Evolutionary conservation across 306 rosid genomes (phyloP).

Genomic region (Luffa acutangula): DNA sequence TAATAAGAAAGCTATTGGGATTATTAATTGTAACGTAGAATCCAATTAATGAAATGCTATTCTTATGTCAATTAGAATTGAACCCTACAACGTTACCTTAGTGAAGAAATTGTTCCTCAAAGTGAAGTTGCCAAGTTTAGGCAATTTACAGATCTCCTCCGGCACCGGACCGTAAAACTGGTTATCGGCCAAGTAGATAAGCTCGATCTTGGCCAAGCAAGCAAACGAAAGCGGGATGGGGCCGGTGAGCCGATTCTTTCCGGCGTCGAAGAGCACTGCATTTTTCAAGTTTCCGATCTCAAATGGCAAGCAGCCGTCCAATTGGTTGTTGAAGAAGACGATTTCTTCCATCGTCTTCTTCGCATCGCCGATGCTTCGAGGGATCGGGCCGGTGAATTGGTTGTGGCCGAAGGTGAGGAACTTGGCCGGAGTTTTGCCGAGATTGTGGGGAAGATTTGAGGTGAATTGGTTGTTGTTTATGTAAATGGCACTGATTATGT

Average conservation of each 20-base stretch:
- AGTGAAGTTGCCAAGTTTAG: conserved; percentile 21
- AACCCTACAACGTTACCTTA: not conserved
- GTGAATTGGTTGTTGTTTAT: conserved; percentile 47
- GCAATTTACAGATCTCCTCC: conserved; percentile 42
- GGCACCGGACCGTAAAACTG: conserved; percentile 45
- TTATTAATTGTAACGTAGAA: too few species aligned
- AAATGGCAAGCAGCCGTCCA: conserved; percentile 54
- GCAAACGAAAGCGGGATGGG: conserved; percentile 66
- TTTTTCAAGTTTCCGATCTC: conserved; percentile 49
- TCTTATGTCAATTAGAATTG: too few species aligned
- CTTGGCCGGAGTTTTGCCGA: conserved; percentile 47
- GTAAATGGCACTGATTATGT: conserved; percentile 54
- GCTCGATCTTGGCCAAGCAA: conserved; percentile 35
- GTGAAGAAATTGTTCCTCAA: conserved; percentile 44
- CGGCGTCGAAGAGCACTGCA: conserved; percentile 45
- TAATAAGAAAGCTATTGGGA: too few species aligned
- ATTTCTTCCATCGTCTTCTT: conserved; percentile 39
- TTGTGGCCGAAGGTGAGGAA: conserved; percentile 68
- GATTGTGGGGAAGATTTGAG: conserved; percentile 25
- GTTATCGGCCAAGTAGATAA: conserved; percentile 32
- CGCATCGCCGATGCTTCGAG: conserved; percentile 42
- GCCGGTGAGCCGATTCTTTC: conserved; percentile 33
- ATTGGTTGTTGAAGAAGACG: conserved; percentile 41
- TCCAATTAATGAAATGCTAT: too few species aligned
- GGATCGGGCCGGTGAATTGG: conserved; percentile 40